phyloP scores from a whole-genome alignment of 345 rosid species.

The Euphorbia lathyris region DNA sequence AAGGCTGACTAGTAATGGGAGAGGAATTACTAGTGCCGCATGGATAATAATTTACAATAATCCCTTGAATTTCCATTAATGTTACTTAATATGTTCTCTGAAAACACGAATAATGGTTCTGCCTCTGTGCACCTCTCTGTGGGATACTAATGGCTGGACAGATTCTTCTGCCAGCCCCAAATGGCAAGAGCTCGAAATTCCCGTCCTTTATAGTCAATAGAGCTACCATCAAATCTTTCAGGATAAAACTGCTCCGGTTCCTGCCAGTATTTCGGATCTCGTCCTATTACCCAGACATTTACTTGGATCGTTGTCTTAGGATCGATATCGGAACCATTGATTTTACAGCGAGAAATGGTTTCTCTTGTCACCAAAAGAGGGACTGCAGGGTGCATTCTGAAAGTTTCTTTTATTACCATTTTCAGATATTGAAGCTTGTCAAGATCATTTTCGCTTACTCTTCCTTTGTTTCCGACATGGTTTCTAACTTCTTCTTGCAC shows the following conservation, averaged over 20 bases:
- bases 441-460: background rate
- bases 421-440: background rate
- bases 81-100: too few relatives aligned
- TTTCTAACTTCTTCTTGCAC: too few relatives aligned
- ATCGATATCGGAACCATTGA: conserved; percentile 33
- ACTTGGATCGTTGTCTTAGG: conserved; percentile 38
- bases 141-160: too few relatives aligned
- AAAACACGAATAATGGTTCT: too few relatives aligned
- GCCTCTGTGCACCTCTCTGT: too few relatives aligned
- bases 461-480: conserved; percentile 32
- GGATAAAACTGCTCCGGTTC: conserved; percentile 10
- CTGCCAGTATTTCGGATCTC: conserved; percentile 16
- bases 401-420: background rate
- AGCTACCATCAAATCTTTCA: conserved; percentile 13
- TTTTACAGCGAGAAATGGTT: conserved; percentile 33
- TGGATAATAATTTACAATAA: too few relatives aligned
- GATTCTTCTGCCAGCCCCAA: conserved; percentile 23
- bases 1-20: too few relatives aligned
- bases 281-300: conserved; percentile 48
- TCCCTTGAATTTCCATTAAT: too few relatives aligned
- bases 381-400: conserved; percentile 50
- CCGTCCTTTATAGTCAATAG: conserved; percentile 17
- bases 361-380: conserved; percentile 48
- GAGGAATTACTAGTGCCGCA: too few relatives aligned
- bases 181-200: conserved; percentile 16